Evolutionary conservation across 73 alveolate species (phyloP).

Genomic region (Tetrahymena malaccensis): DNA sequence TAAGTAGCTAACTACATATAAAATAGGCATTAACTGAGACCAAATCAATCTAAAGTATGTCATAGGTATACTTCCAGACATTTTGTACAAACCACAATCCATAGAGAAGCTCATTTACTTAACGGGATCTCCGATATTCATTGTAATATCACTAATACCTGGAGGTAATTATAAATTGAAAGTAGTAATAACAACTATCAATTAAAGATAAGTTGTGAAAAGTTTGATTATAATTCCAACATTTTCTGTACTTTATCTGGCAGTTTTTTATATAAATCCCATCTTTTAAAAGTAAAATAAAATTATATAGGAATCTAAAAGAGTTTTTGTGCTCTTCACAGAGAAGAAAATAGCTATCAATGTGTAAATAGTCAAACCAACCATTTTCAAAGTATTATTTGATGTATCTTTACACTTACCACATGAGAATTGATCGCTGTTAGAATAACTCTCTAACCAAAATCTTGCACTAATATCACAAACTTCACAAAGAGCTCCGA

Average conservation of each 20-base stretch:
- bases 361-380: neutral
- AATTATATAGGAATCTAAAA: neutral
- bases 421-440: conserved; percentile 5
- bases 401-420: conserved; percentile 8
- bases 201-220: conserved; percentile 10
- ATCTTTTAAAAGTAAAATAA: neutral
- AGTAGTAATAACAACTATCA: neutral
- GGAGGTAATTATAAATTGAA: conserved; percentile 3
- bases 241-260: neutral
- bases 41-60: conserved; percentile 29
- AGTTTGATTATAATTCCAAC: conserved; percentile 14
- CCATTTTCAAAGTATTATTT: neutral
- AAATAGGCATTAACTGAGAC: conserved; percentile 7
- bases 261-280: neutral
- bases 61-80: neutral
- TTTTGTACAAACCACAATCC: conserved; percentile 13
- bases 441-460: neutral
- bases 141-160: neutral
- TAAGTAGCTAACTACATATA: neutral
- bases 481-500: conserved; percentile 37
- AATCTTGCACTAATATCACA: conserved; percentile 3
- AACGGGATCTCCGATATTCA: conserved; percentile 24
- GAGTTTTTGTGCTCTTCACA: conserved; percentile 18
- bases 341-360: neutral
- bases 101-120: neutral